These are phyloP conservation scores for Phytopythium delawarense DNA, from an alignment of 352 stramenopile species.

Conservation along the genomic window DNA sequence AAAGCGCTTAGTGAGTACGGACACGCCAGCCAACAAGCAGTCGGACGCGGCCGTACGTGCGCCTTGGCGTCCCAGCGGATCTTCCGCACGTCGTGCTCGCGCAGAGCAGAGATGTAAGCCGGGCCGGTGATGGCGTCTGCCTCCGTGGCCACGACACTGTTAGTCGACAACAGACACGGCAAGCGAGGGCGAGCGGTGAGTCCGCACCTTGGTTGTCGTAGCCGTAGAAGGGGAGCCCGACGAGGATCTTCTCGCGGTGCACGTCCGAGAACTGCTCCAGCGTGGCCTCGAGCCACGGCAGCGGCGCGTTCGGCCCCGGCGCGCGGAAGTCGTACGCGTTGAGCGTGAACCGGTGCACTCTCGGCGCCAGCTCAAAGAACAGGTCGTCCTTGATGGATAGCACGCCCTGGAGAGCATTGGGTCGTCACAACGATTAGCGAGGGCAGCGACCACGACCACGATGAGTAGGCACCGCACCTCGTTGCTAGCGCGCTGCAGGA, in stretches of 20 bases:
- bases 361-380: slow-evolving; percentile 44
- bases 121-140: slow-evolving; percentile 41
- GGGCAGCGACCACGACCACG: not conserved
- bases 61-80: slow-evolving; percentile 47
- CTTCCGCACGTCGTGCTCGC: slow-evolving; percentile 30
- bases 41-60: slow-evolving; percentile 21
- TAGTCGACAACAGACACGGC: not conserved
- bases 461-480: slow-evolving; percentile 18
- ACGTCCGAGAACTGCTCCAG: slow-evolving; percentile 38
- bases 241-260: slow-evolving; percentile 54
- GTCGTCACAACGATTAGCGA: slow-evolving; percentile 2
- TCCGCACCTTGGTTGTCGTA: slow-evolving; percentile 63
- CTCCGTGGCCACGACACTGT: not conserved
- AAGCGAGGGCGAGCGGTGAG: not conserved
- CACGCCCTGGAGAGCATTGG: slow-evolving; percentile 22
- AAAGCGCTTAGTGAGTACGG: not conserved
- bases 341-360: slow-evolving; percentile 78
- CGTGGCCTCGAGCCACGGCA: slow-evolving; percentile 60
- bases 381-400: slow-evolving; percentile 52
- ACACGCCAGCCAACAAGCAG: not conserved
- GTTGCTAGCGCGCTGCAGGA: slow-evolving; percentile 53
- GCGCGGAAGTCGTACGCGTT: slow-evolving; percentile 75
- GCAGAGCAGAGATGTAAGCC: slow-evolving; percentile 36
- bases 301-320: slow-evolving; percentile 63
- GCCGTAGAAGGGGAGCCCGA: slow-evolving; percentile 78